Base-by-base conservation (phyloP, 2,329 filamentous ascomycete species). In the Alternaria longipes region DNA sequence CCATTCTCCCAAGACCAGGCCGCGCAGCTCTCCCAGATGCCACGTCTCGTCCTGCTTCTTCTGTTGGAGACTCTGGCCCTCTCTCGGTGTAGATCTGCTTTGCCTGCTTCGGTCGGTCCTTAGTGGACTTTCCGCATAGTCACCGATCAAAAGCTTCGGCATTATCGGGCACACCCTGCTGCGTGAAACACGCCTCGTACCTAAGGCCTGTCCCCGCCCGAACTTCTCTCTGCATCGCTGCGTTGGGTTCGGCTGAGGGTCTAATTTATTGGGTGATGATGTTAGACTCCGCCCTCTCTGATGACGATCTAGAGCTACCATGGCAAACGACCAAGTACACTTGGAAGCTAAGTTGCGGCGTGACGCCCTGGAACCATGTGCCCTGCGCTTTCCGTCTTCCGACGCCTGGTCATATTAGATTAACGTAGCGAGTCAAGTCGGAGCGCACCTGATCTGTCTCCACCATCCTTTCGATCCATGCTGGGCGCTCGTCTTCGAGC, bases 381-480 rank as follows among this genome's bases (percentile, higher is more conserved):
- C 59, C 55, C 44, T 59, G 50, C 56, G 51, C 57, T 47, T 56
- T 60, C 52, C 57, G 57, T 49, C 57, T 54, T 47, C 54, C 47
- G 58, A 53, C 54, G 49, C 56, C 57, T 60, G 61, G 57, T 34
- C 59, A 63, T 59, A 57, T 67, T 65, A 65, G 64, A 67, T 61
- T 61, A 56, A 59, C 52, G 62, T 54, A 60, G 58, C 66, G 65
- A 61, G 62, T 61, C 64, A 66, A 60, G 54, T 56, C 54, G 52
- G 38, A 59, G 54, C 41, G 60, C 66, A 67, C 62, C 65, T 69
- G 66, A 69, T 59, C 54, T 53, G 56, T 58, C 64, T 57, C 60
- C 59, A 64, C 65, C 59, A 50, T 66, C 57, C 56, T 65, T 63
- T 56, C 61, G 44, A 56, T 50, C 54, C 54, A 60, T 63, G 63